Evolutionary conservation across 768 basidiomycete genomes (phyloP), one percentile per base, ranked within the genome.

Genomic region (Tulasnella sp.): DNA sequence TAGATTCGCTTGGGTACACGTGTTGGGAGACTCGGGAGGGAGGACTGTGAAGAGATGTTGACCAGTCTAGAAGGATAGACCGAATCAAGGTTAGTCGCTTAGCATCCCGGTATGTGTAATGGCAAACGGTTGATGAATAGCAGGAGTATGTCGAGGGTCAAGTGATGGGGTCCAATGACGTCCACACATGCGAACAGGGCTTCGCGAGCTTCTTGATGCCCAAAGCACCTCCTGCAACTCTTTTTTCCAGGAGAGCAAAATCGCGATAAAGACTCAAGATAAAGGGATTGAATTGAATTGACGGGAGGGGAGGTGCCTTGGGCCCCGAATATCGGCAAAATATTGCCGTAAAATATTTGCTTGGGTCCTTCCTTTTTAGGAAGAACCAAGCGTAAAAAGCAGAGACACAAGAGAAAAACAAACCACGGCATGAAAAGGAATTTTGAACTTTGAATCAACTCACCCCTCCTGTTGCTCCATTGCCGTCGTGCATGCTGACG

Each of bases 391-490:
- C 57, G 57, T 26, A 61, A 61, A 61, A n/a, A 61, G 18, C 23
- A 61, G 57, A 61, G 35, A 71, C 26, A 40, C 40, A 71, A 71
- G 9, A 26, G 23, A 40, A 37, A 37, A 71, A 71, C 18, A 29
- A 29, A 35, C 35, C 35, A 35, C 35, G 35, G 35, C 70, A 71
- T 7, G n/a, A 61, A 61, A 6, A 29, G n/a, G 29, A n/a, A 26
- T 2, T 7, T 23, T 3, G 6, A 48, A 73, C n/a, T 73, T 73
- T 26, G 44, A 35, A 5, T 4, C 40, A 2, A 61, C 74, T 75
- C 46, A 75, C 74, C 29, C 74, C 74, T 55, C 74, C 74, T 16
- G 51, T 18, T 32, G 74, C 74, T 6, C 57, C 57, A 35, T 75
- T 29, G 37, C 48, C 74, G 35, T 75, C 74, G 35, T 29, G 15